These are phyloP conservation scores for Penicillium mononematosum DNA, from an alignment of 495 filamentous ascomycete species.

Conservation along the genomic window DNA sequence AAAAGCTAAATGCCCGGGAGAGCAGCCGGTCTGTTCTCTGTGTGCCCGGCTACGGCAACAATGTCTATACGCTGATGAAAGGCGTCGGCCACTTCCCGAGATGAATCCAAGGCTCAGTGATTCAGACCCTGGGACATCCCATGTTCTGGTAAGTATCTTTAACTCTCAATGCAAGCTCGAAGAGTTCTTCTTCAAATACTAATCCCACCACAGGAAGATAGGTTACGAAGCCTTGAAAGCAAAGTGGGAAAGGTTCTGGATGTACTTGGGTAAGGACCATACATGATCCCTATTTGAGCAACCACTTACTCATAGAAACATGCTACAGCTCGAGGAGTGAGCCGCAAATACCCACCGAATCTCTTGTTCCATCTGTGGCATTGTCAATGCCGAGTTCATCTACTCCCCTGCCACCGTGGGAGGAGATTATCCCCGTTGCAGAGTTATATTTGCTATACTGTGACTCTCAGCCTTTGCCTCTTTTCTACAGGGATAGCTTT, in stretches of 20 bases:
- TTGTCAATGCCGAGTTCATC: constrained; percentile 12
- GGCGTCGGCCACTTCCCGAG: constrained; percentile 26
- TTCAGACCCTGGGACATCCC: constrained; percentile 18
- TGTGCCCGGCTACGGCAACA: constrained; percentile 44
- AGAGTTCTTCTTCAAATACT: background rate
- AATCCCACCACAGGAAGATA: constrained; percentile 37
- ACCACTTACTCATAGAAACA: constrained; percentile 1
- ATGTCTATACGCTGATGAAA: constrained; percentile 43
- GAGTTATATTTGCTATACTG: constrained; percentile 46
- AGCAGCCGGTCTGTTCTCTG: constrained; percentile 48
- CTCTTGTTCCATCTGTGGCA: constrained; percentile 11
- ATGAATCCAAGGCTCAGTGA: constrained; percentile 10
- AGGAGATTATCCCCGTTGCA: constrained; percentile 37
- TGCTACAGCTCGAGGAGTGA: constrained; percentile 11
- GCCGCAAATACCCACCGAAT: constrained; percentile 6
- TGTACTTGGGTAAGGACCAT: constrained; percentile 27
- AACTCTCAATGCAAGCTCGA: background rate
- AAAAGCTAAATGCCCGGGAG: constrained; percentile 50
- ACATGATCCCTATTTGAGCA: background rate
- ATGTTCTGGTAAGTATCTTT: constrained; percentile 23
- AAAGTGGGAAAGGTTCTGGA: constrained; percentile 41
- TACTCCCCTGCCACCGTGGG: constrained; percentile 39
- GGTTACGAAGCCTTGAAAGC: constrained; percentile 39
- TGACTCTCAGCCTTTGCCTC: constrained; percentile 47
- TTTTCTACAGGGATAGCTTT: constrained; percentile 43